Evolutionary conservation across 768 basidiomycete species (phyloP).

Genomic region (Rhodotorula paludigena): DNA sequence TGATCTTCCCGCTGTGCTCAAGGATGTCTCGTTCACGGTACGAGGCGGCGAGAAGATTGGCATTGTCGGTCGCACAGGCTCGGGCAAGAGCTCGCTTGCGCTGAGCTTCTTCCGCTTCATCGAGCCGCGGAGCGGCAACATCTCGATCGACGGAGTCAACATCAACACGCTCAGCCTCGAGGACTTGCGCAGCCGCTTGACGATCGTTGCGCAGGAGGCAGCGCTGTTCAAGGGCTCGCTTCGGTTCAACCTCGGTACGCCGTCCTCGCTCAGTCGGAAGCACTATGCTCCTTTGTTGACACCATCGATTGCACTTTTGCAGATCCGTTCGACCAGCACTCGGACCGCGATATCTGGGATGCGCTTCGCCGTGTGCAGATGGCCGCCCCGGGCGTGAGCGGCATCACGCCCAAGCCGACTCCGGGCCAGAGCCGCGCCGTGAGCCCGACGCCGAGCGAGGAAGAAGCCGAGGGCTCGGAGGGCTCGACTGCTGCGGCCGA

Average conservation of each 20-base stretch:
- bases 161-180: conserved; percentile 46
- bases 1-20: conserved; percentile 48
- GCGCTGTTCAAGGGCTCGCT: conserved; percentile 69
- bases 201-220: conserved; percentile 59
- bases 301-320: neutral
- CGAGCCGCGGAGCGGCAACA: conserved; percentile 46
- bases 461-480: conserved; percentile 8
- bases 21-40: conserved; percentile 44
- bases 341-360: conserved; percentile 43
- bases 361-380: conserved; percentile 42
- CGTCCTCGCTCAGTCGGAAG: neutral
- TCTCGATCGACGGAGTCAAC: conserved; percentile 49
- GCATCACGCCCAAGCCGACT: conserved; percentile 12
- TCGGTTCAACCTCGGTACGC: conserved; percentile 65
- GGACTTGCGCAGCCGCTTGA: conserved; percentile 67
- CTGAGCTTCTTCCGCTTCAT: conserved; percentile 51
- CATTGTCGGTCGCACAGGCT: conserved; percentile 59
- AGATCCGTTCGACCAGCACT: conserved; percentile 37
- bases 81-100: conserved; percentile 46
- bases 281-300: conserved; percentile 46
- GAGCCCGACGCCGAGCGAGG: conserved; percentile 8
- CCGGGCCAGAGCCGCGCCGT: conserved; percentile 9
- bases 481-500: conserved; percentile 20
- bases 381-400: conserved; percentile 30
- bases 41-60: conserved; percentile 49